Percentiles rank a stretch among this genome's conserved stretches.
phyloP scores from a whole-genome alignment of 768 basidiomycete genomes.

The Kwoniella europaea region DNA sequence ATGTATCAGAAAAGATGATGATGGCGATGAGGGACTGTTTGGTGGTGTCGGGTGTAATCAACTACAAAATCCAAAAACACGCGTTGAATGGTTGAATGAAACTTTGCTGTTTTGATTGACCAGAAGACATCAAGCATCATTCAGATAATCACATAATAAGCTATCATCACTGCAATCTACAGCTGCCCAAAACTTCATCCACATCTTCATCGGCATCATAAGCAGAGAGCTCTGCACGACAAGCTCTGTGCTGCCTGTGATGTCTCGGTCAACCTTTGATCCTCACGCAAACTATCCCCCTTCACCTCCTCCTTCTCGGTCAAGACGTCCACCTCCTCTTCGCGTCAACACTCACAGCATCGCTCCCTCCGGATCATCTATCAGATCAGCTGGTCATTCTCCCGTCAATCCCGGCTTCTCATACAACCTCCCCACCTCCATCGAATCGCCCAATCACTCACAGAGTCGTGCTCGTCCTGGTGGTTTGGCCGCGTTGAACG shows the following conservation, averaged over 20 bases:
- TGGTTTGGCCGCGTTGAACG: slow-evolving; percentile 15
- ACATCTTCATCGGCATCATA: neutral
- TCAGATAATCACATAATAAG: no score
- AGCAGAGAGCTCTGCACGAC: no score
- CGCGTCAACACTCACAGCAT: slow-evolving; percentile 26
- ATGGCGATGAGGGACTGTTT: no score
- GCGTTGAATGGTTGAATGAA: no score
- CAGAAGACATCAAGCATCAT: no score
- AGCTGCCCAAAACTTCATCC: no score
- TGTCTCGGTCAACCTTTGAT: slow-evolving; percentile 12
- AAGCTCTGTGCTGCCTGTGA: neutral
- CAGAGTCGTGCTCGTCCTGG: slow-evolving; percentile 25
- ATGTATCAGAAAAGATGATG: no score
- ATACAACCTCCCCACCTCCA: slow-evolving; percentile 28
- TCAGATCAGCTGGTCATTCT: slow-evolving; percentile 27
- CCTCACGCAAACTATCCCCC: slow-evolving; percentile 23
- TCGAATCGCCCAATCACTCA: slow-evolving; percentile 17
- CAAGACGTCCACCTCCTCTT: slow-evolving; percentile 19
- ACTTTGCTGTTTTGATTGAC: no score
- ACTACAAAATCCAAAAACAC: no score
- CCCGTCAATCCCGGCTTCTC: slow-evolving; percentile 21
- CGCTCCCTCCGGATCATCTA: slow-evolving; percentile 17
- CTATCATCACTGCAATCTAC: no score
- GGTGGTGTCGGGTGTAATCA: no score
- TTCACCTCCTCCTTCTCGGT: slow-evolving; percentile 20